phyloP scores from a whole-genome alignment of 192 early-diverging fungal species.

The Rhizophagus clarus region DNA sequence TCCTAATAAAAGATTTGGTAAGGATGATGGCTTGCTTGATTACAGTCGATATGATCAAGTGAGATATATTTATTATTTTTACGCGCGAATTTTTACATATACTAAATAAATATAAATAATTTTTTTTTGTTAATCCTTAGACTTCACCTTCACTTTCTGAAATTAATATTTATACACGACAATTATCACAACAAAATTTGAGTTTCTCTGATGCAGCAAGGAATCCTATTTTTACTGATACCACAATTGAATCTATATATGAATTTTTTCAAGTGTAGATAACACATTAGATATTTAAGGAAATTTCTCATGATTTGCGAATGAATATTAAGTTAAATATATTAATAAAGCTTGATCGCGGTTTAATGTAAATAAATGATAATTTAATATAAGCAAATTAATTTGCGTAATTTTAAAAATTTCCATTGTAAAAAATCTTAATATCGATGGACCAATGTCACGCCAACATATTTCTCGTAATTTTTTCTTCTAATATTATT shows the following conservation, averaged over 20 bases:
- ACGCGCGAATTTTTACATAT: background rate
- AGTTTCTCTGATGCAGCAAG: background rate
- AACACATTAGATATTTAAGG: too few relatives aligned
- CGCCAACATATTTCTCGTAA: too few relatives aligned
- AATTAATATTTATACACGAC: background rate
- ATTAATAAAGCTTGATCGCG: too few relatives aligned
- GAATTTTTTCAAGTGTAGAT: conserved; percentile 14
- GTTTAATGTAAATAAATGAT: too few relatives aligned
- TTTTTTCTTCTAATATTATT: too few relatives aligned
- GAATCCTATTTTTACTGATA: background rate
- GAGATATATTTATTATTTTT: background rate
- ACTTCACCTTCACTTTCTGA: background rate
- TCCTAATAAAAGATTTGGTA: background rate
- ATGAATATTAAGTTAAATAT: too few relatives aligned
- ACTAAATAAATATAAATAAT: background rate
- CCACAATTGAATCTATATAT: background rate
- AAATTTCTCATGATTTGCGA: too few relatives aligned
- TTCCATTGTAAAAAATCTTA: too few relatives aligned
- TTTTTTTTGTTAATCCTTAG: background rate
- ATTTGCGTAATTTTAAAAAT: too few relatives aligned
- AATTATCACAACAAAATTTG: background rate
- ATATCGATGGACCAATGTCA: too few relatives aligned
- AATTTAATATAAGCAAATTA: too few relatives aligned
- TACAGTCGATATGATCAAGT: background rate
- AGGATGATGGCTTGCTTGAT: background rate